These are phyloP conservation scores for Spizellomyces sp. DNA, from an alignment of 192 early-diverging fungal species.

Conservation along the genomic window DNA sequence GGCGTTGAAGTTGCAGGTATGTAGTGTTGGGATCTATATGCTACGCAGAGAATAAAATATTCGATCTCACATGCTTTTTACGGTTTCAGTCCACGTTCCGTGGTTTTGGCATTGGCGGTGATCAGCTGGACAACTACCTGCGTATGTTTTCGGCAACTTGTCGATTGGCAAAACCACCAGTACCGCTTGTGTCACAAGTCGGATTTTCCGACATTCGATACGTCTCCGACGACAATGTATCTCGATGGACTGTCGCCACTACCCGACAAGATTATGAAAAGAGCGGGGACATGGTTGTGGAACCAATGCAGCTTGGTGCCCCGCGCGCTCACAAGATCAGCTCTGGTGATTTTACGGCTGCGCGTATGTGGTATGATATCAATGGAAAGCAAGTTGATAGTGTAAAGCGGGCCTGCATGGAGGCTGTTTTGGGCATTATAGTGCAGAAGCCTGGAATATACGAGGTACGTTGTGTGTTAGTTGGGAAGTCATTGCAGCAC, in stretches of 20 bases:
- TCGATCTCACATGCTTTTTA: too few species aligned
- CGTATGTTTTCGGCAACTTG: conserved; percentile 4
- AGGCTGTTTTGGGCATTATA: conserved; percentile 40
- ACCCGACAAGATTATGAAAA: too few species aligned
- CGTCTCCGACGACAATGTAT: not conserved
- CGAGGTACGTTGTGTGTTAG: conserved; percentile 26
- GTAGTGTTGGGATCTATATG: not conserved
- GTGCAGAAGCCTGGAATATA: conserved; percentile 42
- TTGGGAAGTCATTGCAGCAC: not conserved
- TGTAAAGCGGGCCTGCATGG: conserved; percentile 38
- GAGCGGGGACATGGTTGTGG: too few species aligned
- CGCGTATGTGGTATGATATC: conserved; percentile 47
- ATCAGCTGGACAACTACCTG: not conserved
- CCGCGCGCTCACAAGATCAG: too few species aligned
- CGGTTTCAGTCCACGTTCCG: too few species aligned
- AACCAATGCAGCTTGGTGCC: too few species aligned
- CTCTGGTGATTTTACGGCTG: not conserved
- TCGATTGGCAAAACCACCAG: not conserved
- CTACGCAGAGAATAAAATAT: not conserved
- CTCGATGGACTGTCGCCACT: conserved; percentile 21
- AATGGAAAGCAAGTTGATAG: conserved; percentile 31
- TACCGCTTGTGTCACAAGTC: conserved; percentile 5
- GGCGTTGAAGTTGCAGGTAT: not conserved
- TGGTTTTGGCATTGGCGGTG: too few species aligned
- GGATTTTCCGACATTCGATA: conserved; percentile 25